phyloP scores from a whole-genome alignment of 192 early-diverging fungal species.

The Backusella mclennaniae region DNA sequence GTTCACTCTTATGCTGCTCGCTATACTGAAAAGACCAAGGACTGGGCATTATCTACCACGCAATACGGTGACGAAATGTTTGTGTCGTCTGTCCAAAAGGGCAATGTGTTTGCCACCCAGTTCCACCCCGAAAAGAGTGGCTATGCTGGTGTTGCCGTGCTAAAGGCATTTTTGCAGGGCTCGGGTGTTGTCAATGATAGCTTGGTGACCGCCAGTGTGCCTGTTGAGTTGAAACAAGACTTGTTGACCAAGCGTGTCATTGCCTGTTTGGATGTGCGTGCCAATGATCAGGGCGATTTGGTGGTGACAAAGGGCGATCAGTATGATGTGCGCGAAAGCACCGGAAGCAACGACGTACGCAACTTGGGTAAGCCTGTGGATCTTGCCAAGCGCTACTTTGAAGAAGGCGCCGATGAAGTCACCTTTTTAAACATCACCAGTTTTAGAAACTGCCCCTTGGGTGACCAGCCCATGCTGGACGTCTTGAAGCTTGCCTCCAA shows the following conservation, averaged over 20 bases:
- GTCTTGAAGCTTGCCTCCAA: conserved; percentile 85
- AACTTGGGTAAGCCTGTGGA: conserved; percentile 98
- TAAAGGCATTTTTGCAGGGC: conserved; percentile 77
- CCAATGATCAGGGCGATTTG: conserved; percentile 95
- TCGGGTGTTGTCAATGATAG: conserved; percentile 29
- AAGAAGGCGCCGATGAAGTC: conserved; percentile 97
- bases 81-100: conserved; percentile 76
- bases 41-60: conserved; percentile 80
- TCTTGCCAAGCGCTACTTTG: conserved; percentile 86
- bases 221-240: conserved; percentile 40
- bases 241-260: conserved; percentile 87
- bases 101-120: conserved; percentile 95
- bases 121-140: conserved; percentile 99
- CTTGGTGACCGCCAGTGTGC: background rate
- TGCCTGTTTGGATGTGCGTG: conserved; percentile 95
- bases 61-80: conserved; percentile 89
- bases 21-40: conserved; percentile 51
- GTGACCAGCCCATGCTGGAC: conserved; percentile 95
- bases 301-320: conserved; percentile 99
- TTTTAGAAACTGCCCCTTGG: conserved; percentile 89
- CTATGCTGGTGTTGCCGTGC: conserved; percentile 76
- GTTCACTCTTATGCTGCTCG: conserved; percentile 95
- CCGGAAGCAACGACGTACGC: conserved; percentile 65
- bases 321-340: conserved; percentile 92
- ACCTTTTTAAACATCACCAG: conserved; percentile 99